phyloP scores from a whole-genome alignment of 73 alveolate species.

The Paramecium sonneborni region DNA sequence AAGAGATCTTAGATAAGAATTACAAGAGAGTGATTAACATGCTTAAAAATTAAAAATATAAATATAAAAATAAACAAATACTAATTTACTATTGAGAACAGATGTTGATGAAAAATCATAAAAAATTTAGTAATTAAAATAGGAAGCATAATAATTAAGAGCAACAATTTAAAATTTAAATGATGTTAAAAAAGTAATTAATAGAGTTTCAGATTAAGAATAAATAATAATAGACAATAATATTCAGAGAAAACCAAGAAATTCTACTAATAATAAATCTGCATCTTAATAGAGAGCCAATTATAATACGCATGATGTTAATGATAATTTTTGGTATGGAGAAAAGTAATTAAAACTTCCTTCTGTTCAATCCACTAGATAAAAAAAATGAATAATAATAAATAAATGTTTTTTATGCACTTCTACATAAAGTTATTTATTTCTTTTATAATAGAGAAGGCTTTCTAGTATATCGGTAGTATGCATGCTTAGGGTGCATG shows the following conservation, averaged over 20 bases:
- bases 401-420: not conserved
- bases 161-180: not conserved
- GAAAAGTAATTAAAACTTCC: slow-evolving; percentile 3
- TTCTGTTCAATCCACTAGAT: not conserved
- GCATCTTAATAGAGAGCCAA: not conserved
- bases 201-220: slow-evolving; percentile 26
- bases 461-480: not conserved
- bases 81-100: not conserved
- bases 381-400: not conserved
- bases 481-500: slow-evolving; percentile 13
- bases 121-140: not conserved
- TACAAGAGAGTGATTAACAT: not conserved
- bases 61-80: not conserved
- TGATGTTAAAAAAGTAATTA: slow-evolving; percentile 44
- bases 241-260: not conserved
- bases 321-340: slow-evolving; percentile 45
- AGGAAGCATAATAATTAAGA: slow-evolving; percentile 44
- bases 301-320: slow-evolving; percentile 24
- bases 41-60: not conserved
- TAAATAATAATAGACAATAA: not conserved
- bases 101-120: slow-evolving; percentile 13
- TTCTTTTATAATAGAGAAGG: not conserved
- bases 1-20: not conserved
- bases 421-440: not conserved
- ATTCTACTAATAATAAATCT: not conserved